A percentile compares a stretch with the other conserved stretches of the same genome.
Conservation (phyloP, 2,329 filamentous ascomycete genomes). For the Sporothrix luriei region DNA sequence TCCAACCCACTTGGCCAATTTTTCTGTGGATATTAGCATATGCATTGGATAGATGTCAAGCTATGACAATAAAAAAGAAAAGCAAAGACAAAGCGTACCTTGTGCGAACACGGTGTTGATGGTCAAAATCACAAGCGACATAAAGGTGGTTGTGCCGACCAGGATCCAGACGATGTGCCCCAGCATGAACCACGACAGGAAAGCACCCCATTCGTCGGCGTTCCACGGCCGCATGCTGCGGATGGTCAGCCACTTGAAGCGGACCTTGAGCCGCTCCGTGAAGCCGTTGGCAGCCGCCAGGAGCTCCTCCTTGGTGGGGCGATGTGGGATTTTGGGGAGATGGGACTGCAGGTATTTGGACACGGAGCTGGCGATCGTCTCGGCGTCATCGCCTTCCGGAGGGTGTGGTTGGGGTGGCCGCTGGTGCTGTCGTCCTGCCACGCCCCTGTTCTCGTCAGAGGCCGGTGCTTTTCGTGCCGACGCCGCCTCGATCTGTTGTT, state of each 20-base stretch:
- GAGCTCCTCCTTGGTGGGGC: conserved; percentile 90
- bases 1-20: conserved; percentile 86
- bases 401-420: conserved; percentile 30
- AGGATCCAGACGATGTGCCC: conserved; percentile 94
- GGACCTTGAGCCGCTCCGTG: conserved; percentile 83
- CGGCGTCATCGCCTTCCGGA: conserved; percentile 40
- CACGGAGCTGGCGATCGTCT: conserved; percentile 55
- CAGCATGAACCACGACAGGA: conserved; percentile 91
- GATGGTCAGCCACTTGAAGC: conserved; percentile 98
- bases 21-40: conserved; percentile 60
- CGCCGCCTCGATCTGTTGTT: not conserved
- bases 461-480: not conserved
- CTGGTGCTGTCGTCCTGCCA: conserved; percentile 9
- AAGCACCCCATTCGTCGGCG: conserved; percentile 91
- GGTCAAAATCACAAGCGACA: conserved; percentile 84
- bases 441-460: not conserved
- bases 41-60: not conserved
- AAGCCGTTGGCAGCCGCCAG: conserved; percentile 90
- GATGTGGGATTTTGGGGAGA: conserved; percentile 72
- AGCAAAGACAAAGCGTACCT: conserved; percentile 52
- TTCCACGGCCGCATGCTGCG: conserved; percentile 93
- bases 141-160: conserved; percentile 96
- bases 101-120: conserved; percentile 98
- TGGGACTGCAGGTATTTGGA: conserved; percentile 63
- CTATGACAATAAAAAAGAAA: no score